Evolutionary conservation across 768 basidiomycete species (phyloP), one percentile per base, ranked within the genome.

Genomic region (Leccinum subgranulosum): DNA sequence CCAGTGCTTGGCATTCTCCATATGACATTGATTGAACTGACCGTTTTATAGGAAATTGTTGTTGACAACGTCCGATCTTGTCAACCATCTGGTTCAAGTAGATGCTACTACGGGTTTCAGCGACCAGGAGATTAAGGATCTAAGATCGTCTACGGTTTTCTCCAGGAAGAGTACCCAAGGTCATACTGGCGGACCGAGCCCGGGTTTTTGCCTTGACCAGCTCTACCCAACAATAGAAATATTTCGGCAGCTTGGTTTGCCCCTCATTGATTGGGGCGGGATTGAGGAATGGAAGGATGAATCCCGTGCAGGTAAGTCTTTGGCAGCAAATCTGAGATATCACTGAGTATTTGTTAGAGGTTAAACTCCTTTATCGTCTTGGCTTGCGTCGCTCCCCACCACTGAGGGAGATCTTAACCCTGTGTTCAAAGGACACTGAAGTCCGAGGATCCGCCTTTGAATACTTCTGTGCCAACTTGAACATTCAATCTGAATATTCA

Each of bases 221-320:
- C 76, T 98, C 12, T 96, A 94, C 66, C 94, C 96, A 65, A 94
- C 95, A 0, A 60, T 81, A 0, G 84, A 86, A 28, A 74, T 76
- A 2, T 83, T 94, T 54, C 79, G 87, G 10, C 76, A 81, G 45
- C 76, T 98, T 9, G 81, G 80, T 3, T 69, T 98, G 9, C 91
- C 92, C 3, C 66, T 95, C 3, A 78, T 98, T 33, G 91, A 93
- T 60, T 97, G 94, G 94, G 85, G 86, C 2, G 75, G 75, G 25
- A 74, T 82, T 51, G 73, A 71, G 0, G 89, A 87, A 69, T 98
- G 95, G 95, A 6, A 8, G 15, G 49, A 49, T 7, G 29, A 3
- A 19, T 21, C 29, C 3, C 49, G n/a, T 2, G 12, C 6, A 49
- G 49, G 49, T 49, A 31, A 1, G 10, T n/a, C 29, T 12, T 19